Percentiles rank a stretch among this genome's conserved stretches.
Evolutionary conservation across 1,284 basidiomycete genomes (phyloP).

Genomic region (Golubevia pallescens): DNA sequence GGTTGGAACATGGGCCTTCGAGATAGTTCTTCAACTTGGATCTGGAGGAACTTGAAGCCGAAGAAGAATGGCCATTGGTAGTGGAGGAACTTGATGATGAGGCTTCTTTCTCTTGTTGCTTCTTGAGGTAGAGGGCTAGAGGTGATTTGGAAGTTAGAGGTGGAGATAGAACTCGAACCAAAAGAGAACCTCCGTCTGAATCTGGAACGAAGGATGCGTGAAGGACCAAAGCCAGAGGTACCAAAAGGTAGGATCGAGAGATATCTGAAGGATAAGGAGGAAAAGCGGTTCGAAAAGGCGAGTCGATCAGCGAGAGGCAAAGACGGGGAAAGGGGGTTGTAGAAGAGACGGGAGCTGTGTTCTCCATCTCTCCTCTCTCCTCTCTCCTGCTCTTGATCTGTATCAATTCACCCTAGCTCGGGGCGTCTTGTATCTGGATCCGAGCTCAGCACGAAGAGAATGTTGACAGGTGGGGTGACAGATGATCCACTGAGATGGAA

Average conservation of each 20-base stretch:
- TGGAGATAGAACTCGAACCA: slow-evolving; percentile 42
- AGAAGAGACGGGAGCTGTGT: too few species aligned
- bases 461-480: slow-evolving; percentile 1
- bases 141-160: slow-evolving; percentile 12
- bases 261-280: not conserved
- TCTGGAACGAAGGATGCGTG: slow-evolving; percentile 46
- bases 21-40: slow-evolving; percentile 22
- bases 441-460: not conserved
- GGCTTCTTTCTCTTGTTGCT: slow-evolving; percentile 3
- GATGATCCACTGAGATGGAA: not conserved
- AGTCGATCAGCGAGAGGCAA: too few species aligned
- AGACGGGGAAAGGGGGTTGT: too few species aligned
- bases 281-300: too few species aligned
- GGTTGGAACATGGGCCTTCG: slow-evolving; percentile 38
- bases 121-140: slow-evolving; percentile 21
- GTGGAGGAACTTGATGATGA: not conserved
- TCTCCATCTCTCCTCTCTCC: too few species aligned
- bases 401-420: too few species aligned
- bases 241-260: slow-evolving; percentile 20
- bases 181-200: slow-evolving; percentile 48
- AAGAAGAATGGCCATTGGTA: too few species aligned
- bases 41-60: not conserved
- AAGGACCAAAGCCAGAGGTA: slow-evolving; percentile 37
- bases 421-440: too few species aligned
- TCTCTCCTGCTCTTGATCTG: too few species aligned